These are phyloP conservation scores for Neocatenulostroma microsporum DNA, from an alignment of 2,329 filamentous ascomycete species.

Conservation along the genomic window DNA sequence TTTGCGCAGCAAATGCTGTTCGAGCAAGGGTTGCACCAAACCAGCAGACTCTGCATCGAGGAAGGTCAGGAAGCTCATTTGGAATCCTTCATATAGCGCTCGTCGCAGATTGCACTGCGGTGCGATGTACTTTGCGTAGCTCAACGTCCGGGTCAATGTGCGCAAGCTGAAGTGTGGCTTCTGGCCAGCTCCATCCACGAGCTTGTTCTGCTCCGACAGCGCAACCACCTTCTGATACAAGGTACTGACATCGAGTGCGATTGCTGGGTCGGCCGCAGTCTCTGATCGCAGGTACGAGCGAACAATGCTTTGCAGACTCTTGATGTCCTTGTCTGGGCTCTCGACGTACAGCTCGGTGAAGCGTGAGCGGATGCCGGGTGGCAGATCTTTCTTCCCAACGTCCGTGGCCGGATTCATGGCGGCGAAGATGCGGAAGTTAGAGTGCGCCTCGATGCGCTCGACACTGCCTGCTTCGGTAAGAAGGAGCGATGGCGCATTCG, in stretches of 20 bases:
- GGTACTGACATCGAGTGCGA: constrained; percentile 71
- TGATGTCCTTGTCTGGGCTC: constrained; percentile 77
- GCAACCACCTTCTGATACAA: constrained; percentile 84
- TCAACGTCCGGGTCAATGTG: constrained; percentile 81
- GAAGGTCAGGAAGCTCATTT: constrained; percentile 94
- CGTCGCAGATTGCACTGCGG: constrained; percentile 76
- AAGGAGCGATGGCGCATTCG: constrained; percentile 69
- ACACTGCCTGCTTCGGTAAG: constrained; percentile 91
- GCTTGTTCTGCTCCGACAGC: constrained; percentile 68
- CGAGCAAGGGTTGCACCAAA: constrained; percentile 69
- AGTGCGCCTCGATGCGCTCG: constrained; percentile 79
- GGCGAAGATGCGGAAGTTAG: constrained; percentile 90
- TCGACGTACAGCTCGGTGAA: constrained; percentile 96
- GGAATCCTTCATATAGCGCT: constrained; percentile 88
- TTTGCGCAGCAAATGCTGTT: constrained; percentile 67
- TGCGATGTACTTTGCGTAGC: constrained; percentile 78
- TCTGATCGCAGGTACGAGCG: constrained; percentile 71
- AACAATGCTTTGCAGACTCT: constrained; percentile 81
- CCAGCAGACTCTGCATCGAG: constrained; percentile 75
- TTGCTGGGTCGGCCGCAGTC: constrained; percentile 62
- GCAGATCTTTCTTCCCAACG: constrained; percentile 89
- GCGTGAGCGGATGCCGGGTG: constrained; percentile 75
- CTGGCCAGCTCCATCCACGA: constrained; percentile 93
- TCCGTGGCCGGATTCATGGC: constrained; percentile 99
- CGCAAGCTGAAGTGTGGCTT: constrained; percentile 95